A percentile compares a stretch with the other conserved stretches of the same genome.
phyloP scores from a whole-genome alignment of 2,329 filamentous ascomycete genomes.

The Metarhizium robertsii region DNA sequence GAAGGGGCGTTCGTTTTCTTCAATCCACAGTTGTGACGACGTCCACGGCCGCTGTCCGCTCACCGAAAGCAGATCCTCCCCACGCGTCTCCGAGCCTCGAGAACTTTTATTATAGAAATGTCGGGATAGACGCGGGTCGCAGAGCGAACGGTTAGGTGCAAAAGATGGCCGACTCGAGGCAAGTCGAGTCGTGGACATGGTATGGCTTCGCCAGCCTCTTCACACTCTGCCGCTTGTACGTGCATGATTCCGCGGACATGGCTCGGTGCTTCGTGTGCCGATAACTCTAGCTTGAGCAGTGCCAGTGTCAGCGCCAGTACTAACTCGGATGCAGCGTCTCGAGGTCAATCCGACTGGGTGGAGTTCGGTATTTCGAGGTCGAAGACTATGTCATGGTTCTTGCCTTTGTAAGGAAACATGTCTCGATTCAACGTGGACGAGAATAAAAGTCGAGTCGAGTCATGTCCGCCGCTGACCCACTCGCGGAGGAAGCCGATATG shows the following conservation, averaged over 20 bases:
- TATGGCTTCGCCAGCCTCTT: conserved; percentile 5
- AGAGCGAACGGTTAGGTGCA: neutral
- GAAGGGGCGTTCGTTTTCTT: neutral
- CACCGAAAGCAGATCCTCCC: neutral
- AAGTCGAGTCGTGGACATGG: conserved; percentile 4
- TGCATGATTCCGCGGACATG: neutral
- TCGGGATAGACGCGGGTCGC: neutral
- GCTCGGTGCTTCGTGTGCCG: no score
- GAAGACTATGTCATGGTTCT: conserved; percentile 4
- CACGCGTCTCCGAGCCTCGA: neutral
- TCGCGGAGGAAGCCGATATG: no score
- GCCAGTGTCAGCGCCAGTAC: neutral
- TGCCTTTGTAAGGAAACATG: conserved; percentile 3
- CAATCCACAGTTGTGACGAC: neutral
- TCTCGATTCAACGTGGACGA: neutral
- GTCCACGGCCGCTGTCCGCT: neutral
- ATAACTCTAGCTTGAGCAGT: no score
- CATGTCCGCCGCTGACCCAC: no score
- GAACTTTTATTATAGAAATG: neutral
- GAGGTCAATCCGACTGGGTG: conserved; percentile 1
- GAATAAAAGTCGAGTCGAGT: no score
- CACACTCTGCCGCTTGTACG: conserved; percentile 2
- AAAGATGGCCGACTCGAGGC: neutral
- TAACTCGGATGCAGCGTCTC: neutral
- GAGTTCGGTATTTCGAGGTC: neutral